These are phyloP conservation scores for Phytophthora ohioensis DNA, from an alignment of 352 stramenopile genomes.

Conservation along the genomic window DNA sequence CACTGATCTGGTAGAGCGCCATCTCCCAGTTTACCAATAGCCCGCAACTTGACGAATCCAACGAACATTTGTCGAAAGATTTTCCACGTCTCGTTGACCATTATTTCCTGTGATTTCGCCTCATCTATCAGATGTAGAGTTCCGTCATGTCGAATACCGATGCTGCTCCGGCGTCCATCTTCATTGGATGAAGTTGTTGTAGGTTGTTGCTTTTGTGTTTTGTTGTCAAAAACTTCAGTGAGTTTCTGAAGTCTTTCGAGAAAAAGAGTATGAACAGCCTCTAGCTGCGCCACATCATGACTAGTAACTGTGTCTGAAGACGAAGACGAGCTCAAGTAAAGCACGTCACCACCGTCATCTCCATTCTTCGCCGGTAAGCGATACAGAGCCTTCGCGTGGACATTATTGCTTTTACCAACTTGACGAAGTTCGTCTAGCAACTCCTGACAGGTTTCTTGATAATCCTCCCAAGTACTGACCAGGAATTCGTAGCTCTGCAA, in stretches of 20 bases:
- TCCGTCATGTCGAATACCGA: slow-evolving; percentile 26
- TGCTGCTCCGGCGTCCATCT: slow-evolving; percentile 32
- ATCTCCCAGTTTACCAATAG: slow-evolving; percentile 54
- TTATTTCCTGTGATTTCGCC: slow-evolving; percentile 39
- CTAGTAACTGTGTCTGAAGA: slow-evolving; percentile 56
- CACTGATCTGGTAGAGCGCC: slow-evolving; percentile 75
- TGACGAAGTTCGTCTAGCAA: slow-evolving; percentile 70
- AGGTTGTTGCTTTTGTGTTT: not conserved
- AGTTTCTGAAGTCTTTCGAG: slow-evolving; percentile 61
- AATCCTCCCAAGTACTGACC: slow-evolving; percentile 62
- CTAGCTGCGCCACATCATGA: slow-evolving; percentile 75
- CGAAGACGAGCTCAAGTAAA: slow-evolving; percentile 67
- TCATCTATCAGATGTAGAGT: slow-evolving; percentile 49
- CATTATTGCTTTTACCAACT: slow-evolving; percentile 70
- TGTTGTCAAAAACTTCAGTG: slow-evolving; percentile 41
- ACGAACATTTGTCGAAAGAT: slow-evolving; percentile 78
- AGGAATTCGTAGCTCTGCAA: slow-evolving; percentile 67
- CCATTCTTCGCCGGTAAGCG: slow-evolving; percentile 19
- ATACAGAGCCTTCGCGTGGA: slow-evolving; percentile 58
- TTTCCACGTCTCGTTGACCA: slow-evolving; percentile 79
- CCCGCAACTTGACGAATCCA: slow-evolving; percentile 63
- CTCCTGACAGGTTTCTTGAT: slow-evolving; percentile 50
- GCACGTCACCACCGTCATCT: slow-evolving; percentile 32
- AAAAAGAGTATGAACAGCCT: slow-evolving; percentile 63
- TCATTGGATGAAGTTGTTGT: not conserved